Base-by-base conservation (phyloP, 495 filamentous ascomycete species). In the Mytilinidion resinicola region DNA sequence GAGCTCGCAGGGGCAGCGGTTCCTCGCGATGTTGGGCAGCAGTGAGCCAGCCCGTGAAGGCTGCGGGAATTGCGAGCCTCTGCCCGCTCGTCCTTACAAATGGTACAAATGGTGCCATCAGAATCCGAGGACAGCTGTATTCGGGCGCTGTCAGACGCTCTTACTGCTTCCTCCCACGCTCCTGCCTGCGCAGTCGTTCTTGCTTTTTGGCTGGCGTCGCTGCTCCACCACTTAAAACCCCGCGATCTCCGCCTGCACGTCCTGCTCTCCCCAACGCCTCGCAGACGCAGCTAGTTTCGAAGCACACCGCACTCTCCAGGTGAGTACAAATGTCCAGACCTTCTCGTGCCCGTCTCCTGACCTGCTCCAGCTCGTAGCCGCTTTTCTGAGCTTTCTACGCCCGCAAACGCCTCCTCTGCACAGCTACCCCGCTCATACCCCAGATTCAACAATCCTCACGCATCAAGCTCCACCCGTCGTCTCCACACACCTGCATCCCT, bases 261-360 rank as follows among this genome's bases (percentile, higher is more conserved):
- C 21, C 21, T 6, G 19, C 14, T 25, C 7, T 30, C 15, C 8
- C 12, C 46, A 14, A 25, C 46, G 17, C 46, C 21, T 49, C 46
- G 14, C 25, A 42, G 15, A 49, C 46, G 46, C 46, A 33, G 46
- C 46, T 49, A 49, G 25, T 14, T 25, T 30, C 14, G 46, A 49
- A 49, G 21, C 46, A 49, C 46, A 49, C 46, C 46, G 46, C 46
- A 49, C 21, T 25, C 19, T 30, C 12, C 46, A 49, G 46, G 46
- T 49, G 46, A 30, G 46, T 49, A 25, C 7, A 49, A 49, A 49
- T 49, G 25, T 6, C 25, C 21, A 25, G 12, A 6, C 46, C 7
- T 30, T 1, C 21, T 10, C 21, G 21, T 25, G 21, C 25, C 46
- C 21, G 25, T 25, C 10, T 20, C 9, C 46, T 49, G 46, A 49